Base-by-base conservation (phyloP, 2,329 filamentous ascomycete genomes). In the Pseudogymnoascus sp. region DNA sequence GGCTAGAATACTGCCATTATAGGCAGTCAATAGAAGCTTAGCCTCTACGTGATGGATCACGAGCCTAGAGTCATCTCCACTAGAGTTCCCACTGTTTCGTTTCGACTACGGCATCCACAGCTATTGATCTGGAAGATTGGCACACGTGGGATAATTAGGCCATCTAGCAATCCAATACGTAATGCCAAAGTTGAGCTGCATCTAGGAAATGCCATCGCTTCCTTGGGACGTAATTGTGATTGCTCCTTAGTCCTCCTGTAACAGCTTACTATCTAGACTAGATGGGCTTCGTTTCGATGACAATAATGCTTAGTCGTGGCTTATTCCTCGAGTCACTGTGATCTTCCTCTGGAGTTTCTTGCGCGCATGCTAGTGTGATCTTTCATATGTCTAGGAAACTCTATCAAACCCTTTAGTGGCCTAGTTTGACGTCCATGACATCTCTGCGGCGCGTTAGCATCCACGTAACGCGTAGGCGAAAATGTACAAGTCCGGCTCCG, bases 281-380 rank as follows among this genome's bases (percentile, higher is more conserved):
- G 31, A 69, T 66, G 67, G 78, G 48, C 54, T 75, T 67, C 65
- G 69, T 65, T 34, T 69, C 67, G 66, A 74, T 68, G 67, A 78
- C 41, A 54, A 75, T 71, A 73, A 64, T 19, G 73, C 72, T 70
- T 64, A 67, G 71, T 72, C 68, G 70, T 74, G 72, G 71, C 74
- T 69, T 88, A 75, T 19, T 60, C 88, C 87, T 73, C 89, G 81
- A 16, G 84, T 85, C 70, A 91, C 89, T 65, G 89, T 89, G 72
- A 95, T 93, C 61, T 88, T 88, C 67, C 90, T 81, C 77, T 95
- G 90, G 14, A 93, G 80, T 82, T 91, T 92, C 88, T 92, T 68
- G 51, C 39, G 34, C 51, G 10, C 41, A 41, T 64, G 25, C 64
- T 62, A 23, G 16, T 28, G 25, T 51, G 63, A 67, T 62, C 65